Conservation (phyloP, 768 basidiomycete species). For the Boletus bicolor region DNA sequence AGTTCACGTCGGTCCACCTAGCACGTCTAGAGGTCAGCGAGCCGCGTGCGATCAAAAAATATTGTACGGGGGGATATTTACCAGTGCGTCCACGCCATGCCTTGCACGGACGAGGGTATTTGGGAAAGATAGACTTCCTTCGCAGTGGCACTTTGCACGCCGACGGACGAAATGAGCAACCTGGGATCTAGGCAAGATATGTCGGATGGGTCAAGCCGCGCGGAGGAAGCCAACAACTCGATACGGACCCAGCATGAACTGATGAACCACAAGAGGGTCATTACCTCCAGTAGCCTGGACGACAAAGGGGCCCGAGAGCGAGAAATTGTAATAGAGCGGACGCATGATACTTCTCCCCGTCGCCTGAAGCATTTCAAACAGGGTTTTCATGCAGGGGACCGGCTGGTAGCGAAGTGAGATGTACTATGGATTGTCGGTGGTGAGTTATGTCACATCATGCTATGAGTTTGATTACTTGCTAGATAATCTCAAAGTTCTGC, state of each 20-base stretch:
- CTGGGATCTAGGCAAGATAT: slow-evolving; percentile 24
- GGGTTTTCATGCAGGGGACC: slow-evolving; percentile 21
- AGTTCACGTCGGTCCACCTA: slow-evolving; percentile 35
- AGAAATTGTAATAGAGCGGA: slow-evolving; percentile 35
- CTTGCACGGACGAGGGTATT: slow-evolving; percentile 2
- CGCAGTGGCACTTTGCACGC: slow-evolving; percentile 22
- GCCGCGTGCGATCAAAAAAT: background rate
- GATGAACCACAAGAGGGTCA: slow-evolving; percentile 27
- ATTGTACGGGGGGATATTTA: background rate
- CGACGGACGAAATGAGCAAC: slow-evolving; percentile 35
- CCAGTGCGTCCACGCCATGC: slow-evolving; percentile 34
- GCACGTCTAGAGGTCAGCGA: background rate
- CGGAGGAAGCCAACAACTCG: background rate
- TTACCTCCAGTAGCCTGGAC: slow-evolving; percentile 26
- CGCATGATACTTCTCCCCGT: slow-evolving; percentile 33
- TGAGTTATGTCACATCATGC: background rate
- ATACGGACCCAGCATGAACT: slow-evolving; percentile 33
- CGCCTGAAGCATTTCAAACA: slow-evolving; percentile 27
- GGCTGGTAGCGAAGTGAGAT: slow-evolving; percentile 38
- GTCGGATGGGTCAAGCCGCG: background rate
- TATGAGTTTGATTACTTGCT: slow-evolving; percentile 21
- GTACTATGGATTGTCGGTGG: slow-evolving; percentile 22
- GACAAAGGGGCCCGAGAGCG: slow-evolving; percentile 25
- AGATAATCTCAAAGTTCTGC: slow-evolving; percentile 30
- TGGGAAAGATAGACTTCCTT: slow-evolving; percentile 10